Conservation (phyloP, 2,329 filamentous ascomycete species). For the Colletotrichum destructivum region DNA sequence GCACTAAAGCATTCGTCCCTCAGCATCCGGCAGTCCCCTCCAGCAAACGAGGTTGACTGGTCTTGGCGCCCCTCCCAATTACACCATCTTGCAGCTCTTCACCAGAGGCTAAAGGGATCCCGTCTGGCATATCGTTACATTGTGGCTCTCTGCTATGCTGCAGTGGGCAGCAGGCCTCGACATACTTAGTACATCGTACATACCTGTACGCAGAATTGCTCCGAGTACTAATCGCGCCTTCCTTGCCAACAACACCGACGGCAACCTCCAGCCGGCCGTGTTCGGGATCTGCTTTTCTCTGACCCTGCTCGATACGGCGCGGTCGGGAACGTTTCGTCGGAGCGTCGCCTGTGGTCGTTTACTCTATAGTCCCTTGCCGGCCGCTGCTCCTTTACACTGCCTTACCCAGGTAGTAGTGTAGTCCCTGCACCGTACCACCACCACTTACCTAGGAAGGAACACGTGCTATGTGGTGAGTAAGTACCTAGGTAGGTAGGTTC, state of each 20-base stretch:
- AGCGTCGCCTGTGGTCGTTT: conserved; percentile 18
- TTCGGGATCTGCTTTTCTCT: conserved; percentile 14
- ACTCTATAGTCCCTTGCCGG: conserved; percentile 20
- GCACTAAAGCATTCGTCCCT: conserved; percentile 25
- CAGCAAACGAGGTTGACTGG: not conserved
- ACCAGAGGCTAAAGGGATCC: not conserved
- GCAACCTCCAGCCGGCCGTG: conserved; percentile 7
- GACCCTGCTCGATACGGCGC: not conserved
- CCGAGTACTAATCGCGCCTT: not conserved
- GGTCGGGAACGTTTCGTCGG: conserved; percentile 25
- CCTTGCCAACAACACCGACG: not conserved
- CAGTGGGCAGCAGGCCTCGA: not conserved
- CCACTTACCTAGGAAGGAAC: not conserved
- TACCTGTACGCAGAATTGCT: not conserved
- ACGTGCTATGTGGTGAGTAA: conserved; percentile 9
- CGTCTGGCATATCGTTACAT: not conserved
- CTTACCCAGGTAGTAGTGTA: no score
- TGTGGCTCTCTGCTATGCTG: not conserved
- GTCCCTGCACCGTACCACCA: not conserved
- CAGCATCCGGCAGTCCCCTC: not conserved
- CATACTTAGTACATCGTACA: not conserved
- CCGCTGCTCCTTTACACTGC: not conserved
- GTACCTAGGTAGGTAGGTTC: no score
- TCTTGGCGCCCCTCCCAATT: conserved; percentile 15
- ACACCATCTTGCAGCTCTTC: conserved; percentile 8